A percentile compares a stretch with the other conserved stretches of the same genome.
These are phyloP conservation scores for Cajanus cajan DNA, from an alignment of 306 rosid species.

Conservation along the genomic window DNA sequence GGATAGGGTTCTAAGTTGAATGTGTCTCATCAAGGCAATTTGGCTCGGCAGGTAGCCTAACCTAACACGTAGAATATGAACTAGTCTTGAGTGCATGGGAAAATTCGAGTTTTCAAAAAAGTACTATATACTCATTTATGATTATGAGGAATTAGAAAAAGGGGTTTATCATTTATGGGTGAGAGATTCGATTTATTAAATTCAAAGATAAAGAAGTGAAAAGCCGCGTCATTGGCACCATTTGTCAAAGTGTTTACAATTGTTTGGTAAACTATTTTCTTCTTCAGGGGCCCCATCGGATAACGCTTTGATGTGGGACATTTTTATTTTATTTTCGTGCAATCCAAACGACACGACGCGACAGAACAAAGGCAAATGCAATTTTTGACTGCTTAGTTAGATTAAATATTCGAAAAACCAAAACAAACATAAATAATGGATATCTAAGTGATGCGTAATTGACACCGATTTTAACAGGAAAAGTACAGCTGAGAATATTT, in stretches of 20 bases:
- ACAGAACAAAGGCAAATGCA: not conserved
- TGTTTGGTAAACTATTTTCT: slow-evolving; percentile 27
- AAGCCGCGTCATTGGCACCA: slow-evolving; percentile 9
- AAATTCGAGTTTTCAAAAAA: not conserved
- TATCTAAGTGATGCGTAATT: not conserved
- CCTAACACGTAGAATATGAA: slow-evolving; percentile 56
- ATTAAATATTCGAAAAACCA: not conserved
- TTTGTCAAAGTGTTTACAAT: slow-evolving; percentile 37
- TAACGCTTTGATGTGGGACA: slow-evolving; percentile 27
- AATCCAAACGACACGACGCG: not conserved
- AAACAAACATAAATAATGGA: not conserved
- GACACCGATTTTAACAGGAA: slow-evolving; percentile 9
- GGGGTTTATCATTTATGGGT: not conserved
- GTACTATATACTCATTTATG: not conserved
- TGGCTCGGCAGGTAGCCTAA: slow-evolving; percentile 48
- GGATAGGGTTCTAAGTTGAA: not conserved
- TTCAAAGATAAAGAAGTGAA: not conserved
- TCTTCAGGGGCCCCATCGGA: not conserved
- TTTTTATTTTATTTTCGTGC: not conserved
- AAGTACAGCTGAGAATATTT: not conserved
- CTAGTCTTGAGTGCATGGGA: slow-evolving; percentile 23
- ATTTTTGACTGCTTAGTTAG: not conserved
- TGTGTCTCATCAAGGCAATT: slow-evolving; percentile 31
- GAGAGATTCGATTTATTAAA: slow-evolving; percentile 16
- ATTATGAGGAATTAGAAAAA: not conserved